Base-by-base conservation (phyloP, 1,139 yeast genomes). In the Meyerozyma elateridarum region DNA sequence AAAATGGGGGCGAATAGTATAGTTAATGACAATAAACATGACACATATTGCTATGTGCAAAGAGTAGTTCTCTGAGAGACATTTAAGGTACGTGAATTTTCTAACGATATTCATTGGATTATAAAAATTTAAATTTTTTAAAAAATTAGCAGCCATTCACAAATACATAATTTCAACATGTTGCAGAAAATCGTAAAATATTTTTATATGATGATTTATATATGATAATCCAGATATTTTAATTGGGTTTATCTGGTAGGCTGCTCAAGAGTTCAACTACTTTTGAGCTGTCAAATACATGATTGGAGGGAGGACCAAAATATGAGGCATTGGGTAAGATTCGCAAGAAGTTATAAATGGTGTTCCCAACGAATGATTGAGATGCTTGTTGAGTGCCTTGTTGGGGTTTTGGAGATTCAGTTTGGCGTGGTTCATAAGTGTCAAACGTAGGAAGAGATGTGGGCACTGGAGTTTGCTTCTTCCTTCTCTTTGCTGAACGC, bases 271-370 rank as follows among this genome's bases (percentile, higher is more conserved):
- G 46, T 34, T 67, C 68, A 8, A 67, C 70, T 36, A 68, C 49
- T 37, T 65, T 66, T 7, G 54, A 58, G 36, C 64, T 56, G 39
- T 64, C 57, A 36, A 68, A 68, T 1, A 62, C 61, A 40, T 59
- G 60, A 20, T 64, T 70, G 2, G 57, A 44, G 4, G 61, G 55
- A n/a, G 56, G 54, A 4, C 73, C 73, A 45, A 66, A 68, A 39
- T 65, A 68, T 1, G 68, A 57, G 6, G 72, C 63, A 41, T 66
- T 68, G 3, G 85, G 85, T 32, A 78, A 57, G 1, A 69, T 64
- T 32, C 77, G 59, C 38, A 78, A 57, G 28, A 78, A 52, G 30
- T 73, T 72, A 45, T 73, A 73, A 14, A 76, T 57, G 20, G 73
- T 74, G 39, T 72, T 75, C 8, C 75, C 70, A 17, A 75, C 69